Percentiles rank a stretch among this genome's conserved stretches.
phyloP scores from a whole-genome alignment of 495 filamentous ascomycete species.

The Neurospora cerealis region DNA sequence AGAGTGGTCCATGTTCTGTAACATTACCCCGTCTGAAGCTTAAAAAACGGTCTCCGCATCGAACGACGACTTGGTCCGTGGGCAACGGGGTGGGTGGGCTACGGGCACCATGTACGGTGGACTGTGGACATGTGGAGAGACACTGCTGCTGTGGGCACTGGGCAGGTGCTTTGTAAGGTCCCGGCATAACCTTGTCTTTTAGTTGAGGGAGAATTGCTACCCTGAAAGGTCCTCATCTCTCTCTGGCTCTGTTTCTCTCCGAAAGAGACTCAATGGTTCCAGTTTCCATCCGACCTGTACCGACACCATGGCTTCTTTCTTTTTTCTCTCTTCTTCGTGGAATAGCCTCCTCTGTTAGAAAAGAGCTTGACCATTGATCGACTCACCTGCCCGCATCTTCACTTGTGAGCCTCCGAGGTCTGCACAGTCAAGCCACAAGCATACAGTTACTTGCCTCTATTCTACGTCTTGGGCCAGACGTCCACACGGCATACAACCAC shows the following conservation, averaged over 20 bases:
- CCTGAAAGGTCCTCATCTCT: neutral
- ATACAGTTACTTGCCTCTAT: no score
- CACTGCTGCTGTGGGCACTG: neutral
- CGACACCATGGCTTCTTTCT: neutral
- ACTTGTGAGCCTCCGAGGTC: neutral
- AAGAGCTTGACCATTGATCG: neutral
- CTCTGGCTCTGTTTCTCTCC: neutral
- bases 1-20: neutral
- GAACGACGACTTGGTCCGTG: neutral
- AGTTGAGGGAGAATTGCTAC: neutral
- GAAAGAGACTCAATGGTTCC: neutral
- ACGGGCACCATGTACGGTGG: neutral
- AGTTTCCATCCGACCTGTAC: neutral
- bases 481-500: neutral
- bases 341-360: neutral
- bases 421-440: neutral
- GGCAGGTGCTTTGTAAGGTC: neutral
- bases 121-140: neutral
- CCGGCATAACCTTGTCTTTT: neutral
- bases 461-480: neutral
- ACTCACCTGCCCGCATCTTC: neutral
- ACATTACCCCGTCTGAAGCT: neutral
- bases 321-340: neutral
- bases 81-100: neutral
- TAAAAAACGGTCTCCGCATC: neutral